Evolutionary conservation across 1,284 basidiomycete genomes (phyloP).

Genomic region (Cutaneotrichosporon cutaneum): DNA sequence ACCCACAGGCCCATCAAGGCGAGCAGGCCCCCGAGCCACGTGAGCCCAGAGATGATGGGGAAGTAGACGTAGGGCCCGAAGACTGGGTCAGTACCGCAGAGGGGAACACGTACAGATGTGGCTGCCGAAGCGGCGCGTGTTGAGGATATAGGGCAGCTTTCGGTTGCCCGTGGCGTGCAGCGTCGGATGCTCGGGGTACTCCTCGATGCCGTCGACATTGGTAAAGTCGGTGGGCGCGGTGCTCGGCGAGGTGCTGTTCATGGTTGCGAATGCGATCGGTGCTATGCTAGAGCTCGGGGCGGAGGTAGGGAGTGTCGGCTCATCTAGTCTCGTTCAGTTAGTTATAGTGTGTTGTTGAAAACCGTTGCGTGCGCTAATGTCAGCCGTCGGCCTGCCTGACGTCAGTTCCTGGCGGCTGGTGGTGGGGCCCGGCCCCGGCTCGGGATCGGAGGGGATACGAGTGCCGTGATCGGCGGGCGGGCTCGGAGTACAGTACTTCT

Average conservation of each 20-base stretch:
- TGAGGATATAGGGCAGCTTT: conserved; percentile 26
- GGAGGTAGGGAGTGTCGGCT: too few relatives aligned
- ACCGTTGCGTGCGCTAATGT: neutral
- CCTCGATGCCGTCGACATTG: neutral
- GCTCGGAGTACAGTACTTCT: too few relatives aligned
- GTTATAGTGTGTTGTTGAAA: neutral
- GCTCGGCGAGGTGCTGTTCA: neutral
- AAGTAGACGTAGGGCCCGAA: conserved; percentile 52
- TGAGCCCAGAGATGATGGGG: conserved; percentile 38
- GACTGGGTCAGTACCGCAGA: conserved; percentile 28
- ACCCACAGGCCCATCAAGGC: conserved; percentile 53
- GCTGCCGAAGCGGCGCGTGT: conserved; percentile 40
- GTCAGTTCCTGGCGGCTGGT: neutral
- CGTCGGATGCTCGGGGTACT: neutral
- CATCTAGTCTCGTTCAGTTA: too few relatives aligned
- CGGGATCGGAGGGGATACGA: too few relatives aligned
- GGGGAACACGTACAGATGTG: conserved; percentile 40
- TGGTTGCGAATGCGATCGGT: too few relatives aligned
- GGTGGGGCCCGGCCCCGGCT: too few relatives aligned
- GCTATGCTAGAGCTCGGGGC: too few relatives aligned
- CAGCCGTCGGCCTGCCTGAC: neutral
- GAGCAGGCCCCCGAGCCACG: conserved; percentile 47
- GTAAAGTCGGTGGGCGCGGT: neutral
- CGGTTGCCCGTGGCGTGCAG: neutral
- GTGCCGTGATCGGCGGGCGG: too few relatives aligned